These are phyloP conservation scores for Suillus alpinus DNA, from an alignment of 768 basidiomycete species.

Conservation along the genomic window DNA sequence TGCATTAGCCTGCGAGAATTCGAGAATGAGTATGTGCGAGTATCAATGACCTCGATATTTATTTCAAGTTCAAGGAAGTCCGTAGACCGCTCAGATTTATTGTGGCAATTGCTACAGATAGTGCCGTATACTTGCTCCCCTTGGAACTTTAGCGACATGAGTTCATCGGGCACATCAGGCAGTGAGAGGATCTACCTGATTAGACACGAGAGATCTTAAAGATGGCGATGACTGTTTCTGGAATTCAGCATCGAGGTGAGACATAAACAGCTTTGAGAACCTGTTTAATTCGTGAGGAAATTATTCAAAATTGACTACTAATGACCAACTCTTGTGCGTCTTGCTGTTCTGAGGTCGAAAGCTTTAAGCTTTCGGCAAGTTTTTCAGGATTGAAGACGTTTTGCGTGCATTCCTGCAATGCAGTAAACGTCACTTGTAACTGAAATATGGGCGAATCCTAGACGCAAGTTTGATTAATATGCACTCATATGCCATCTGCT, in stretches of 20 bases:
- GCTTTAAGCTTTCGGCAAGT: slow-evolving; percentile 79
- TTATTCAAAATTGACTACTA: not conserved
- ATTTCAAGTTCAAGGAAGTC: slow-evolving; percentile 89
- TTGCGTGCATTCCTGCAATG: slow-evolving; percentile 70
- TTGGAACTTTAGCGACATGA: slow-evolving; percentile 63
- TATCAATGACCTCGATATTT: slow-evolving; percentile 58
- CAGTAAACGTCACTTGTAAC: slow-evolving; percentile 79
- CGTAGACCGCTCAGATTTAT: slow-evolving; percentile 63
- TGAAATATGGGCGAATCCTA: slow-evolving; percentile 80
- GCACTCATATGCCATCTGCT: not conserved
- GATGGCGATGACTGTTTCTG: slow-evolving; percentile 67
- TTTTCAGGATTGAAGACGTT: slow-evolving; percentile 79
- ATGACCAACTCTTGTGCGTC: slow-evolving; percentile 88
- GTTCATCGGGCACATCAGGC: not conserved
- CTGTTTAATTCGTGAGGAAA: slow-evolving; percentile 36
- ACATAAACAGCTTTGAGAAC: slow-evolving; percentile 94
- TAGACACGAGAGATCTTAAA: slow-evolving; percentile 65
- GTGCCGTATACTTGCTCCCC: slow-evolving; percentile 83
- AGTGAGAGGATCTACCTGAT: slow-evolving; percentile 51
- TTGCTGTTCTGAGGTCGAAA: slow-evolving; percentile 86
- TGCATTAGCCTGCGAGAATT: not conserved
- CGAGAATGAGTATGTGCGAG: not conserved
- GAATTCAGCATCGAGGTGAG: slow-evolving; percentile 84
- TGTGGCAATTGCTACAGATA: slow-evolving; percentile 66
- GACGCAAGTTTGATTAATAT: not conserved